Percentiles rank a stretch among this genome's conserved stretches.
Evolutionary conservation across 192 early-diverging fungal genomes (phyloP).

Genomic region (Rhizophagus prolifer): DNA sequence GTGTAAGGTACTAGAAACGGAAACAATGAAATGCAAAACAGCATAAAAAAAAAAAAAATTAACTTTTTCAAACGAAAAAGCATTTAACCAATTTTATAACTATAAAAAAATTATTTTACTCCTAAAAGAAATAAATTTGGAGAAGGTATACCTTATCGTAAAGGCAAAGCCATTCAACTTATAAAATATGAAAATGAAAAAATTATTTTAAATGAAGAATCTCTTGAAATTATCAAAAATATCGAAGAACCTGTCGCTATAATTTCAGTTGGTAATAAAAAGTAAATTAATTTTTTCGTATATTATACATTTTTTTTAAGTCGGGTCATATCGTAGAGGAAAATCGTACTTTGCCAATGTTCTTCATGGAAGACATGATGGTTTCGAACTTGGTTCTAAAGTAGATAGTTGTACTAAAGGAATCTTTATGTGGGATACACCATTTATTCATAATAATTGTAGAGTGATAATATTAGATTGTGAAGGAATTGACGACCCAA

Average conservation of each 20-base stretch:
- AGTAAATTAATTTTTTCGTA: neutral
- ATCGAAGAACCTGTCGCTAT: conserved; percentile 22
- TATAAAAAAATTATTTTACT: too few species aligned
- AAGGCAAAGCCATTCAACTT: conserved; percentile 21
- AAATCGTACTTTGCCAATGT: conserved; percentile 23
- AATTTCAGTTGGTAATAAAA: conserved; percentile 23
- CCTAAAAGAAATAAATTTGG: neutral
- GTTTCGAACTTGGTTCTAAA: conserved; percentile 21
- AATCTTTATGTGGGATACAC: conserved; percentile 29
- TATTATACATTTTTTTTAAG: neutral
- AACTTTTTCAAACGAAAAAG: too few species aligned
- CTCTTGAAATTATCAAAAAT: conserved; percentile 18
- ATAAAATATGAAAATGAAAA: neutral
- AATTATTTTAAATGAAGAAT: neutral
- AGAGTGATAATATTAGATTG: conserved; percentile 14
- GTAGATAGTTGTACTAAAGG: conserved; percentile 21
- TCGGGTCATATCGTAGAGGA: conserved; percentile 22
- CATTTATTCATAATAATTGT: neutral
- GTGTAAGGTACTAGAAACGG: too few species aligned
- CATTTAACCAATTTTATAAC: too few species aligned
- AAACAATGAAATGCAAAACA: too few species aligned
- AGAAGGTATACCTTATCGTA: conserved; percentile 8
- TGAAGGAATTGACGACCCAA: conserved; percentile 26
- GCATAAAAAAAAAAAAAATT: too few species aligned
- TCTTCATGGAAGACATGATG: conserved; percentile 25